Evolutionary conservation across 192 early-diverging fungal genomes (phyloP).

Genomic region (Coemansia reversa): DNA sequence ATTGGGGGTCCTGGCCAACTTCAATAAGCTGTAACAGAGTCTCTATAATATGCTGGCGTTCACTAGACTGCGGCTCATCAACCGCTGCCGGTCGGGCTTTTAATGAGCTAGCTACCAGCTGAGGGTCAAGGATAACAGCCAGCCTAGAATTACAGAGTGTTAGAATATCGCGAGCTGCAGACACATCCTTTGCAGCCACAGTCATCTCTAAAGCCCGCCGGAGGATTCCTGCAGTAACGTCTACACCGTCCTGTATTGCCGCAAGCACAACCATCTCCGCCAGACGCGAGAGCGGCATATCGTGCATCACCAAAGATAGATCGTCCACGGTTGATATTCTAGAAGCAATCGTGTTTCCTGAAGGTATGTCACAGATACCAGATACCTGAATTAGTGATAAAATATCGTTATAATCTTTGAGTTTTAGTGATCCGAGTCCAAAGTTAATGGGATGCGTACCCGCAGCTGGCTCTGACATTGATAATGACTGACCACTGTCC

Average conservation of each 20-base stretch:
- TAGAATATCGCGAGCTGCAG: slow-evolving; percentile 38
- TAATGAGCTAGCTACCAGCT: neutral
- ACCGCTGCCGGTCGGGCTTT: neutral
- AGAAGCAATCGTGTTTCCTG: slow-evolving; percentile 17
- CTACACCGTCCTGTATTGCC: slow-evolving; percentile 19
- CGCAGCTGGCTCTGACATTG: neutral
- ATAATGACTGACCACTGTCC: neutral
- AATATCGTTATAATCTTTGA: slow-evolving; percentile 20
- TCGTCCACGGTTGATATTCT: neutral
- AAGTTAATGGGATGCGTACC: neutral
- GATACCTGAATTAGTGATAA: slow-evolving; percentile 11
- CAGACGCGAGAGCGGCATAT: slow-evolving; percentile 16
- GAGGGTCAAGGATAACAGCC: slow-evolving; percentile 28
- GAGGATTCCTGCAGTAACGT: slow-evolving; percentile 5
- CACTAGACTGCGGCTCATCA: slow-evolving; percentile 3
- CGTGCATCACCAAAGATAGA: slow-evolving; percentile 14
- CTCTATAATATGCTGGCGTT: slow-evolving; percentile 12
- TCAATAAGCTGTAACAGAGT: slow-evolving; percentile 12
- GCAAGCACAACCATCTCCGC: slow-evolving; percentile 27
- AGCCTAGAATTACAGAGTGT: slow-evolving; percentile 22
- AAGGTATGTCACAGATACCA: slow-evolving; percentile 1
- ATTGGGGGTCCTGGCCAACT: slow-evolving; percentile 29
- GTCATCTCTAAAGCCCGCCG: slow-evolving; percentile 19
- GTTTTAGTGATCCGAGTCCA: slow-evolving; percentile 8
- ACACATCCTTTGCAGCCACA: slow-evolving; percentile 12